phyloP scores from a whole-genome alignment of 202 grass and related monocot species.

The Carex arenaria region DNA sequence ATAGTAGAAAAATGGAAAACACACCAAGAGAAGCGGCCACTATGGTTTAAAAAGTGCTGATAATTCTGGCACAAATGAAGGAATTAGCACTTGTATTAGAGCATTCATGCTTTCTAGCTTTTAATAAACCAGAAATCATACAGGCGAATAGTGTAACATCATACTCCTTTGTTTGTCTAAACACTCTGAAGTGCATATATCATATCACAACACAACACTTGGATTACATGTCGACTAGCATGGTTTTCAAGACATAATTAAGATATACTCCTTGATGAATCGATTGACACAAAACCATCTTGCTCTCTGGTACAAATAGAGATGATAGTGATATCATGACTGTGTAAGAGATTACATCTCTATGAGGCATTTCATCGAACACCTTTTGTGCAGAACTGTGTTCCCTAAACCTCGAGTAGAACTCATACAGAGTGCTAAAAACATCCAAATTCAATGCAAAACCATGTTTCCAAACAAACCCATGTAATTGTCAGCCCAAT shows the following conservation, averaged over 20 bases:
- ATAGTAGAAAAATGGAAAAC: no score
- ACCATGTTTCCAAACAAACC: conserved; percentile 40
- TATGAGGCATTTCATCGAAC: conserved; percentile 45
- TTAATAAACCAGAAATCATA: no score
- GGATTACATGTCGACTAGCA: no score
- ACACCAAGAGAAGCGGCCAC: no score
- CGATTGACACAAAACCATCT: no score
- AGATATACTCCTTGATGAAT: no score
- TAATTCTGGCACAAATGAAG: conserved; percentile 57
- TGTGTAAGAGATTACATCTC: conserved; percentile 63
- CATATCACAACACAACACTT: no score
- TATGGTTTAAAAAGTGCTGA: conserved; percentile 24
- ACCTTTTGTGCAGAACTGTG: conserved; percentile 28
- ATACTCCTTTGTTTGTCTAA: no score
- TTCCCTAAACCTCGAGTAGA: conserved; percentile 31
- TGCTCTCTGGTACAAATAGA: conserved; percentile 41
- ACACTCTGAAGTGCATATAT: no score
- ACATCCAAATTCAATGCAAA: conserved; percentile 46
- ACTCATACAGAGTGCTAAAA: conserved; percentile 44
- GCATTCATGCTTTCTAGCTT: conserved; percentile 11
- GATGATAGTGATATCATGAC: conserved; percentile 65
- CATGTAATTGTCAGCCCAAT: neutral
- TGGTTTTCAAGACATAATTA: no score
- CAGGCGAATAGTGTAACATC: no score
- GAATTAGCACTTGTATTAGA: conserved; percentile 37